Percentiles rank a stretch among this genome's conserved stretches.
Evolutionary conservation across 1,284 basidiomycete species (phyloP).

Genomic region (Tetrapyrgos nigripes): DNA sequence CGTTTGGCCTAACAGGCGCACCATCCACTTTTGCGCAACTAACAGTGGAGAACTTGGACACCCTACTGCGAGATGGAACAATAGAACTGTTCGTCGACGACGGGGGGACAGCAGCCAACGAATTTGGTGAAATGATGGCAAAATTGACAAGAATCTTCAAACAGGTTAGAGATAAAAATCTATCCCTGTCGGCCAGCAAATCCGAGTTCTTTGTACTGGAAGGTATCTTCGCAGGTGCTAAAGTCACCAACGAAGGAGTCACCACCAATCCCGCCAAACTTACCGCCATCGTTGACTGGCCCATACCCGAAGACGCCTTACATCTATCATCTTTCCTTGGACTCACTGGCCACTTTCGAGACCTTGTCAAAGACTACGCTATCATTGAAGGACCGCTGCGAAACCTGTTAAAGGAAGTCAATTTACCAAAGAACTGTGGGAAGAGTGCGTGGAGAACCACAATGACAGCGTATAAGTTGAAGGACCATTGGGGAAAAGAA

Average conservation of each 20-base stretch:
- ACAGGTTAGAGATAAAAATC: conserved; percentile 21
- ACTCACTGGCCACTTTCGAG: conserved; percentile 26
- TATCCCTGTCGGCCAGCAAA: conserved; percentile 41
- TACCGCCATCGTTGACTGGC: too few relatives aligned
- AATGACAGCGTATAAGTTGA: conserved; percentile 16
- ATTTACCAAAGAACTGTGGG: conserved; percentile 24
- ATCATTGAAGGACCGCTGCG: conserved; percentile 33
- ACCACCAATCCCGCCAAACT: conserved; percentile 39
- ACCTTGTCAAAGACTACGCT: conserved; percentile 36
- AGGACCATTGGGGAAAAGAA: conserved; percentile 12
- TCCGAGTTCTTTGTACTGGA: conserved; percentile 36
- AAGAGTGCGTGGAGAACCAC: conserved; percentile 28
- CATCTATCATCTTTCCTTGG: conserved; percentile 27
- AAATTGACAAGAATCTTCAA: conserved; percentile 28
- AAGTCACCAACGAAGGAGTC: conserved; percentile 35
- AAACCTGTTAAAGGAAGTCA: conserved; percentile 34
- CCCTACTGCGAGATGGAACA: conserved; percentile 31
- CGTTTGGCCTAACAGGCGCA: conserved; percentile 47
- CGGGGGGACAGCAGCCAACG: conserved; percentile 30
- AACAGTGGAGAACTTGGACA: conserved; percentile 35
- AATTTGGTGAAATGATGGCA: conserved; percentile 28
- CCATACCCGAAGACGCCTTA: conserved; percentile 32
- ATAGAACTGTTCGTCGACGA: conserved; percentile 43
- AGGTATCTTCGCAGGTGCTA: conserved; percentile 37
- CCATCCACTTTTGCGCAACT: conserved; percentile 42